Evolutionary conservation across 2,329 filamentous ascomycete species (phyloP), one percentile per base, ranked within the genome.

Genomic region (Arthroderma sp.): DNA sequence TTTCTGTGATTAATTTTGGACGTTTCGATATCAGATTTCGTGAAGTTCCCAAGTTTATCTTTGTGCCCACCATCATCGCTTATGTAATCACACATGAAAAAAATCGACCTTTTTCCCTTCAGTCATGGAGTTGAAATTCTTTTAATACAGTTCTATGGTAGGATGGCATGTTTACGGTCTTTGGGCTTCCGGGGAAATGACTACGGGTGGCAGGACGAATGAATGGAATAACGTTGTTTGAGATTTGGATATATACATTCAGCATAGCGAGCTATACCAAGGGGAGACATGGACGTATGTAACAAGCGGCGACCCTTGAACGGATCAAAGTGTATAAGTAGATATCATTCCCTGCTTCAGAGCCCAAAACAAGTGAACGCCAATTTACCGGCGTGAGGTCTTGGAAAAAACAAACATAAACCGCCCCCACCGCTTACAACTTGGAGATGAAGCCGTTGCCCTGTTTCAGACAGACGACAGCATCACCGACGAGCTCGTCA

Each of bases 401-500:
- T 31, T 19, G 13, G 7, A 33, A 31, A 51, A 31, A 51, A 15
- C 0, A 4, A 54, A 28, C n/a, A 21, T 23, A 39, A 17, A 13
- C 17, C 11, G 28, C 5, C 23, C 15, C 7, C 7, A 19, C 5
- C 38, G 25, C n/a, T 73, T 84, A 90, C 74, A 90, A 72, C 78
- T 88, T 90, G 55, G 85, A 76, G 67, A 86, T 77, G 64, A 79
- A 73, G 69, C 82, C 80, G 72, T 82, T 82, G 62, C 86, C 87
- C 67, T 79, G 81, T 70, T 84, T 77, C 65, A 95, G 71, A 72
- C 80, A 81, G 61, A 77, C 78, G 59, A 88, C 83, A 41, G 91
- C 93, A 68, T 94, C 91, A 55, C 77, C 74, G 62, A 98, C 87
- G 66, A 98, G 86, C 77, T 98, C 93, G 68, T 98, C 93, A 39